Percentiles rank a stretch among this genome's conserved stretches.
phyloP scores from a whole-genome alignment of 768 basidiomycete species.

The Nidularia pulvinata region DNA sequence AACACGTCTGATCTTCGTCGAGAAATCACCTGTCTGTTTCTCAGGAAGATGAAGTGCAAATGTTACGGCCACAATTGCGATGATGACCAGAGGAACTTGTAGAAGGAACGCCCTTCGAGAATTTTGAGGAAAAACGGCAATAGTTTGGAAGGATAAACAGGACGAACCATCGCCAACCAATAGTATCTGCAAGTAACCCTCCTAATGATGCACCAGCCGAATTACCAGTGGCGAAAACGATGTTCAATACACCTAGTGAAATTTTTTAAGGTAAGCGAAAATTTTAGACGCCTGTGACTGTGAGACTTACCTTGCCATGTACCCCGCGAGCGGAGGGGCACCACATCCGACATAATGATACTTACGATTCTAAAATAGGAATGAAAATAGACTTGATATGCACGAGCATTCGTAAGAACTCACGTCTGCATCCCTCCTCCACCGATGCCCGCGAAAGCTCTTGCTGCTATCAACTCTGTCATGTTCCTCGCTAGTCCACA shows the following conservation, averaged over 20 bases:
- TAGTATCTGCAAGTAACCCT: slow-evolving; percentile 58
- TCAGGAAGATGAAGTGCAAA: slow-evolving; percentile 55
- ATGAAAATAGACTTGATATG: neutral
- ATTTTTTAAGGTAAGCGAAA: neutral
- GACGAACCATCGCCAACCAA: slow-evolving; percentile 66
- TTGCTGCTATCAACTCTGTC: slow-evolving; percentile 49
- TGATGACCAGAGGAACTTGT: slow-evolving; percentile 54
- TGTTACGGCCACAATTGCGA: slow-evolving; percentile 54
- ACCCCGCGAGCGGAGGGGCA: slow-evolving; percentile 60
- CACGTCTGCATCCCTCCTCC: slow-evolving; percentile 67
- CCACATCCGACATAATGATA: slow-evolving; percentile 67
- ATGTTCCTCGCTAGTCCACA: slow-evolving; percentile 56
- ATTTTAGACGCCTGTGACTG: neutral
- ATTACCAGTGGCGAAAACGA: slow-evolving; percentile 58
- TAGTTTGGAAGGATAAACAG: neutral
- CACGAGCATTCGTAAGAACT: slow-evolving; percentile 11
- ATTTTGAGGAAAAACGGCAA: neutral
- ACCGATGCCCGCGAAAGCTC: slow-evolving; percentile 59
- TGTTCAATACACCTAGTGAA: slow-evolving; percentile 49
- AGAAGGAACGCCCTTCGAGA: slow-evolving; percentile 54
- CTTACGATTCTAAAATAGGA: slow-evolving; percentile 43
- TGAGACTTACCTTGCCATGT: slow-evolving; percentile 61
- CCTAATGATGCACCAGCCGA: slow-evolving; percentile 63
- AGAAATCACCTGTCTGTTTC: slow-evolving; percentile 34
- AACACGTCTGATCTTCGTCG: slow-evolving; percentile 53